Conservation (phyloP, 768 basidiomycete species). For the Pleurotus citrinopileatus region DNA sequence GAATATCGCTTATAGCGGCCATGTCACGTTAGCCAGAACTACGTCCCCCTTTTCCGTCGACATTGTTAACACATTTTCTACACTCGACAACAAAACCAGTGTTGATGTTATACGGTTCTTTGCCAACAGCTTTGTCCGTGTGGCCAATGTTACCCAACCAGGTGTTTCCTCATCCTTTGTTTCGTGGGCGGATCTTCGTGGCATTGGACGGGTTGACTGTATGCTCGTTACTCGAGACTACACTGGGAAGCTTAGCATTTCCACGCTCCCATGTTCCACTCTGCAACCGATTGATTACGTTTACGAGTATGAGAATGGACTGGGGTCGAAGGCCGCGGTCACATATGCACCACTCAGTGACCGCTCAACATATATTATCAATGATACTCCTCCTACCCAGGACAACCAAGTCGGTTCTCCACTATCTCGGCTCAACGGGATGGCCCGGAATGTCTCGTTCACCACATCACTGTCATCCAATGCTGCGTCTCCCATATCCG, state of each 20-base stretch:
- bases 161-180: not conserved
- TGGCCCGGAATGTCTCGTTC: not conserved
- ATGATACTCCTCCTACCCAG: not conserved
- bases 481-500: not conserved
- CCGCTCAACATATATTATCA: not conserved
- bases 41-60: not conserved
- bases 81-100: not conserved
- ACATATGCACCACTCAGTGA: constrained; percentile 3
- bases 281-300: constrained; percentile 2
- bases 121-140: not conserved
- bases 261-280: not conserved
- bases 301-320: not conserved
- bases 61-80: not conserved
- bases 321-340: not conserved
- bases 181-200: constrained; percentile 2
- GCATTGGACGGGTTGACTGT: not conserved
- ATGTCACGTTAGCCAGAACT: not conserved
- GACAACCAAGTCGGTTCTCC: constrained; percentile 2
- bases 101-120: constrained; percentile 3
- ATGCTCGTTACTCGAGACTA: not conserved
- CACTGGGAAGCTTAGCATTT: not conserved
- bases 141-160: not conserved
- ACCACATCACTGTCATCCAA: not conserved
- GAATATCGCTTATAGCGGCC: not conserved
- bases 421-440: not conserved